Conservation (phyloP, 2,329 filamentous ascomycete species). For the Lachnellula arida region DNA sequence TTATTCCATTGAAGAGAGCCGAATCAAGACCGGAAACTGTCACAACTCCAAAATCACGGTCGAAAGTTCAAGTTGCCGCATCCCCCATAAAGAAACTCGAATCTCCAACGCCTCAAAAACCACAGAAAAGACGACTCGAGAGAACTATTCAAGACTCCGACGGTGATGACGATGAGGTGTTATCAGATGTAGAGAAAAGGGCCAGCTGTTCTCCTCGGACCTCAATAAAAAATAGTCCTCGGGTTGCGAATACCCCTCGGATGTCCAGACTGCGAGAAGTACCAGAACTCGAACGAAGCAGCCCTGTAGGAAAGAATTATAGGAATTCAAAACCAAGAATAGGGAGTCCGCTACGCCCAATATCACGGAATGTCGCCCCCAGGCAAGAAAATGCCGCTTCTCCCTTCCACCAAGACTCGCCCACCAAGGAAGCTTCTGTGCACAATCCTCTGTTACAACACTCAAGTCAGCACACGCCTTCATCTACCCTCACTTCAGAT, state of each 20-base stretch:
- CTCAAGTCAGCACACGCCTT: slow-evolving; percentile 21
- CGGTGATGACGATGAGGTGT: slow-evolving; percentile 28
- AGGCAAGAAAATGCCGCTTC: slow-evolving; percentile 22
- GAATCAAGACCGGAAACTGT: not conserved
- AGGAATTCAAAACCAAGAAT: slow-evolving; percentile 12
- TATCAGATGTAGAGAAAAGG: slow-evolving; percentile 17
- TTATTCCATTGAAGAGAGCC: not conserved
- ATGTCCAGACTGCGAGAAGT: slow-evolving; percentile 9
- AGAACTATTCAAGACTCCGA: slow-evolving; percentile 30
- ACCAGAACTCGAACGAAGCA: slow-evolving; percentile 8
- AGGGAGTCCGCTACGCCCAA: slow-evolving; percentile 26
- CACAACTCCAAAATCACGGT: not conserved
- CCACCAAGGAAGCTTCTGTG: slow-evolving; percentile 12
- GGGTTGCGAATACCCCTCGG: slow-evolving; percentile 3
- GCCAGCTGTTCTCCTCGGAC: slow-evolving; percentile 14
- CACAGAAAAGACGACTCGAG: slow-evolving; percentile 6
- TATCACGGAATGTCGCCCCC: slow-evolving; percentile 22
- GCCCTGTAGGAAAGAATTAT: slow-evolving; percentile 1
- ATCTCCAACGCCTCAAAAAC: slow-evolving; percentile 15
- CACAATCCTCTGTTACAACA: slow-evolving; percentile 4
- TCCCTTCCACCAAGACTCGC: slow-evolving; percentile 22
- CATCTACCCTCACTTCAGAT: slow-evolving; percentile 17
- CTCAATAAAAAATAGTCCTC: slow-evolving; percentile 15
- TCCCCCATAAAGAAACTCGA: slow-evolving; percentile 18
- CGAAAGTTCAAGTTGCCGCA: slow-evolving; percentile 22